A percentile compares a stretch with the other conserved stretches of the same genome.
Conservation (phyloP, 2,329 filamentous ascomycete genomes). For the Oidium heveae region DNA sequence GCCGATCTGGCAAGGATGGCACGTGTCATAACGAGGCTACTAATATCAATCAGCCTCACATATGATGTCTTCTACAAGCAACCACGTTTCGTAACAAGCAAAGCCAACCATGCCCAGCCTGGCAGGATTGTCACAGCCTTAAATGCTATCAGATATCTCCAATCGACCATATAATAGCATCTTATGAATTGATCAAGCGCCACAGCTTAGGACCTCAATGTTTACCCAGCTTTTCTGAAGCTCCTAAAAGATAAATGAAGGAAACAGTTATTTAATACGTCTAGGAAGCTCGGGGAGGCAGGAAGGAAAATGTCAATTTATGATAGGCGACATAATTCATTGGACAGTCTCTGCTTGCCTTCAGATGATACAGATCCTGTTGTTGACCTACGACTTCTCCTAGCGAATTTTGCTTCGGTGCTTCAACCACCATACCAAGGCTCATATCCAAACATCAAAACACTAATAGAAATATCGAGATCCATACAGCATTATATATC, state of each 20-base stretch:
- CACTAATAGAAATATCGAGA: constrained; percentile 12
- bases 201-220: background rate
- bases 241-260: constrained; percentile 9
- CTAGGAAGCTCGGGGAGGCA: constrained; percentile 6
- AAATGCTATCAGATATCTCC: background rate
- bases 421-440: constrained; percentile 5
- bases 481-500: constrained; percentile 12
- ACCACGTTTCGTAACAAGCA: background rate
- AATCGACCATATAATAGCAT: background rate
- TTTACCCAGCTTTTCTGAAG: background rate
- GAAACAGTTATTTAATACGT: constrained; percentile 4
- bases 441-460: constrained; percentile 13
- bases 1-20: background rate
- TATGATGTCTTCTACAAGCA: background rate
- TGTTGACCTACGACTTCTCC: constrained; percentile 29
- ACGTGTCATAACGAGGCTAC: background rate
- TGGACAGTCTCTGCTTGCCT: constrained; percentile 32
- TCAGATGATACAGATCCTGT: constrained; percentile 32
- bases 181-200: background rate
- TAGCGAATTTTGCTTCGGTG: constrained; percentile 20
- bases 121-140: background rate
- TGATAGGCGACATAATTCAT: constrained; percentile 34
- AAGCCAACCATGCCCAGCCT: background rate
- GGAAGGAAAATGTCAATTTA: constrained; percentile 23
- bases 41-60: no score